Conservation (phyloP, 2,329 filamentous ascomycete genomes). For the Didymella lethalis region DNA sequence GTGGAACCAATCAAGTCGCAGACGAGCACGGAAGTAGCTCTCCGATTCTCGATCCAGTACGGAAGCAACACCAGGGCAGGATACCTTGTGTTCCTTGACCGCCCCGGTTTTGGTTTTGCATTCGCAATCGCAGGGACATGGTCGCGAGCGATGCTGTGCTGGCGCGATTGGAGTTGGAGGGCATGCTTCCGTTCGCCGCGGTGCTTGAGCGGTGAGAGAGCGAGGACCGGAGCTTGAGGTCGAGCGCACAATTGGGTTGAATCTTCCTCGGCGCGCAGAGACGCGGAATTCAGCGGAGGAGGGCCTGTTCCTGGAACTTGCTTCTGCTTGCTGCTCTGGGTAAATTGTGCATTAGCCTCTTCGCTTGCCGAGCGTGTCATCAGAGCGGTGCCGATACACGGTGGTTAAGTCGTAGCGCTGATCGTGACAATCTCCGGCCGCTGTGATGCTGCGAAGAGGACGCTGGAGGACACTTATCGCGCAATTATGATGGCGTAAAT, state of each 20-base stretch:
- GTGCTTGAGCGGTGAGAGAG: slow-evolving; percentile 8
- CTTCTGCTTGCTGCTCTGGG: slow-evolving; percentile 8
- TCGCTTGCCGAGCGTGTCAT: slow-evolving; percentile 6
- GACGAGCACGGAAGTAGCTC: slow-evolving; percentile 30
- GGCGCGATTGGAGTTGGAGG: slow-evolving; percentile 4
- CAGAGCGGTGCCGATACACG: background rate
- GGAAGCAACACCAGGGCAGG: slow-evolving; percentile 27
- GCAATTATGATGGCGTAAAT: slow-evolving; percentile 40
- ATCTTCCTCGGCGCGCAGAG: background rate
- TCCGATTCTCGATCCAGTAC: slow-evolving; percentile 31
- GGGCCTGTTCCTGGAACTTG: background rate
- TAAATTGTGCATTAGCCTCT: slow-evolving; percentile 15
- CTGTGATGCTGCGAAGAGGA: slow-evolving; percentile 18
- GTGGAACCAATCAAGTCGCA: slow-evolving; percentile 5
- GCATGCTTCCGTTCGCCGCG: slow-evolving; percentile 29
- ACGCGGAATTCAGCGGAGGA: background rate
- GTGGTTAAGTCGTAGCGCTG: slow-evolving; percentile 30
- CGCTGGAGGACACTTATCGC: slow-evolving; percentile 6
- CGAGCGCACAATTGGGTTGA: background rate
- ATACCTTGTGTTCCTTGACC: slow-evolving; percentile 37
- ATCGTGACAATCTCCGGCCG: slow-evolving; percentile 23
- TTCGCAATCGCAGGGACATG: slow-evolving; percentile 22
- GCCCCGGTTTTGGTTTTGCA: slow-evolving; percentile 24
- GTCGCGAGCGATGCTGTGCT: slow-evolving; percentile 20
- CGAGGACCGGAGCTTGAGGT: slow-evolving; percentile 4